Evolutionary conservation across 1,284 basidiomycete genomes (phyloP), one percentile per base, ranked within the genome.

Genomic region (Phenoliferia sp.): DNA sequence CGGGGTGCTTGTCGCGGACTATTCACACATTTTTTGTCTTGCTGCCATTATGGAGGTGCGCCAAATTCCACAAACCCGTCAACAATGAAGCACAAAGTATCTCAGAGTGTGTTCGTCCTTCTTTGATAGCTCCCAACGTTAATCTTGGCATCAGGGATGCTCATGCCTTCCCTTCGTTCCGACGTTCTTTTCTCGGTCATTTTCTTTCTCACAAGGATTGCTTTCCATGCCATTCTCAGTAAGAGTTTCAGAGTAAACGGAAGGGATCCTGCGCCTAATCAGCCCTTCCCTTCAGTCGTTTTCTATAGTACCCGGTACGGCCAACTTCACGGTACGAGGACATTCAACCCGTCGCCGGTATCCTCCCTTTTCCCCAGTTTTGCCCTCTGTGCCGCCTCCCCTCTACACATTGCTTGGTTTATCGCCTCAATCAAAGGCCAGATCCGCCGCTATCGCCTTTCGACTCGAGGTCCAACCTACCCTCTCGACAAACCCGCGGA

Each of bases 181-280:
- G 83, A 87, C 76, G 57, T 79, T 64, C 70, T 84, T 59, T 87
- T 87, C 77, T 83, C 84, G 0, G 16, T 79, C 0, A 73, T 81
- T 2, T 87, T 87, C 78, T 84, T 87, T 74, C 36, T 77, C 54
- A 84, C 84, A n/a, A 82, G 86, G 28, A 86, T 87, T 61, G 35
- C 76, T 3, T 79, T 85, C 63, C 84, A 87, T 73, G 19, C 82
- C n/a, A 52, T 79, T 33, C 76, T 86, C 36, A 33, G 62, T 64
- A 31, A 58, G 62, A 26, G 19, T n/a, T 36, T 29, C 44, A 56
- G 28, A 28, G 7, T 26, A 28, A 50, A 32, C 15, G 6, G 29
- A n/a, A 36, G 52, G 31, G 61, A 19, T 19, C 15, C 12, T 28
- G 26, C 15, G 3, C 28, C 35, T 60, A 19, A 33, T 31, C 16